These are phyloP conservation scores for Abelmoschus esculentus DNA, from an alignment of 345 rosid genomes.

Conservation along the genomic window DNA sequence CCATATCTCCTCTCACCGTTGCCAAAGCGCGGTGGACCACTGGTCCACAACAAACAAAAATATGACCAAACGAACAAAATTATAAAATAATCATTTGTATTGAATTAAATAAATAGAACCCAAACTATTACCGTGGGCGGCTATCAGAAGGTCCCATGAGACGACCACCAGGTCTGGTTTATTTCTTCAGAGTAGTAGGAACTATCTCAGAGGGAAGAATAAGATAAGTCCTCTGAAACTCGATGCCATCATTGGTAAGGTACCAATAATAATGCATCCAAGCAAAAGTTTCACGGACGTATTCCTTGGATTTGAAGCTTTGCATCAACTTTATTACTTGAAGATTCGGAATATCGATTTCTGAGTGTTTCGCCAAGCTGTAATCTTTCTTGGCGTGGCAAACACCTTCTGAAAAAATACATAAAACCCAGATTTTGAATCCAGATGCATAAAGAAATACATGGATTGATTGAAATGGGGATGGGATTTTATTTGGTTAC, in stretches of 20 bases:
- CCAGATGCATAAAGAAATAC: not conserved
- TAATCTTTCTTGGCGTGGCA: not conserved
- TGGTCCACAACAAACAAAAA: not conserved
- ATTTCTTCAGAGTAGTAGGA: not conserved
- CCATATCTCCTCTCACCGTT: not conserved
- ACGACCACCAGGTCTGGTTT: not conserved
- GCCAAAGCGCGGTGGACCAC: not conserved
- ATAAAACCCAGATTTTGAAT: not conserved
- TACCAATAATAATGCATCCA: not conserved
- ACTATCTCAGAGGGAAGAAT: not conserved
- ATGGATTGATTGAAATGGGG: too few species aligned
- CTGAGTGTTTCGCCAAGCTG: not conserved
- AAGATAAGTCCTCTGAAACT: not conserved
- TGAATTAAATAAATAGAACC: not conserved
- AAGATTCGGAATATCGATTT: not conserved
- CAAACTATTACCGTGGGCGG: not conserved
- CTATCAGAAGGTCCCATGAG: not conserved
- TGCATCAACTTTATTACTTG: not conserved
- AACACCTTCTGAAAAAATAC: not conserved
- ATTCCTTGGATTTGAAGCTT: not conserved
- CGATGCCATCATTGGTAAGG: not conserved
- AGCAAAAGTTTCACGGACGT: not conserved
- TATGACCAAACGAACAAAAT: not conserved
- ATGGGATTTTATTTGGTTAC: constrained; percentile 19
- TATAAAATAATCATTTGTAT: too few species aligned